phyloP scores from a whole-genome alignment of 129 eudicot genomes.

The Saposhnikovia divaricata region DNA sequence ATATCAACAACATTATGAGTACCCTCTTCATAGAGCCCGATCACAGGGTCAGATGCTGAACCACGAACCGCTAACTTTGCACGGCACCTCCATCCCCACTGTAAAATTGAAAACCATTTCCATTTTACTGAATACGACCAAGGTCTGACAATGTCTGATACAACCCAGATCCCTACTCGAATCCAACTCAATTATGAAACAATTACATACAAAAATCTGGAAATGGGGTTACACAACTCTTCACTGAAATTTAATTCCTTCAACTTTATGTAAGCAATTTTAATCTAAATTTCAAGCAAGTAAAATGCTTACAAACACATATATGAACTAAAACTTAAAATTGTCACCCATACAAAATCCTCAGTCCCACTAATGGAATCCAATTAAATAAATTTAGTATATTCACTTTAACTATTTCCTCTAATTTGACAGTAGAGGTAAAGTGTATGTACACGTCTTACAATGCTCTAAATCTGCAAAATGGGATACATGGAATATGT shows the following conservation, averaged over 20 bases:
- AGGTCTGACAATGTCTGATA: neutral
- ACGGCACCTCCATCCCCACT: constrained; percentile 99
- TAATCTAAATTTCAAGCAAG: no score
- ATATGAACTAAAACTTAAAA: no score
- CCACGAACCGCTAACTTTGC: constrained; percentile 97
- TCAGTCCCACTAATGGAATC: neutral
- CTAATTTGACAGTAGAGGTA: neutral
- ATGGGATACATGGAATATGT: neutral
- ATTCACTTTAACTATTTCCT: neutral
- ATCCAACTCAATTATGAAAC: neutral
- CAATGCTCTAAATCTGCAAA: neutral
- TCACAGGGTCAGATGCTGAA: constrained; percentile 53
- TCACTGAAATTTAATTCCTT: neutral
- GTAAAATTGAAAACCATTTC: constrained; percentile 9
- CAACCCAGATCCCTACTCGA: neutral
- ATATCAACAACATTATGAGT: constrained; percentile 85
- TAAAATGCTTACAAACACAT: no score
- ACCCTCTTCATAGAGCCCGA: constrained; percentile 92
- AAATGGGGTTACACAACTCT: neutral
- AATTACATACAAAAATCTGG: neutral
- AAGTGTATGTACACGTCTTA: no score
- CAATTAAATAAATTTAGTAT: no score
- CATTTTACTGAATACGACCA: neutral
- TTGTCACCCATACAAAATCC: neutral
- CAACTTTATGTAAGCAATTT: no score